phyloP scores from a whole-genome alignment of 352 stramenopile genomes.

The Blastocystis sp. region DNA sequence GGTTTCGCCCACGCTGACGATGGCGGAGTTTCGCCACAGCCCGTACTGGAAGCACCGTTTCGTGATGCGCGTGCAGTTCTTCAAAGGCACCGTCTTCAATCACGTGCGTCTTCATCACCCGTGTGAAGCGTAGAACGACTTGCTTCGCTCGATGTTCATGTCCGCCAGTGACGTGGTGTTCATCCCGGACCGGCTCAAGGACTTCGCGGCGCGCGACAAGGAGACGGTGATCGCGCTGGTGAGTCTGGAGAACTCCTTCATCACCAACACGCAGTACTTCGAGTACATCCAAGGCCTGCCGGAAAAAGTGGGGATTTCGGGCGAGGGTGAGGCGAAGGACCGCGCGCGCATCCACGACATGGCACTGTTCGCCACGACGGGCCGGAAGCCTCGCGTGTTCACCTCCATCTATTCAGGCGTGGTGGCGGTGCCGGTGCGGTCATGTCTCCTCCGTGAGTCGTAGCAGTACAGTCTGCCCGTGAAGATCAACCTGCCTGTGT shows the following conservation, averaged over 20 bases:
- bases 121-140: constrained; percentile 22
- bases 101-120: background rate
- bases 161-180: constrained; percentile 45
- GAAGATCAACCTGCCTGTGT: constrained; percentile 32
- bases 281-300: constrained; percentile 20
- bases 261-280: constrained; percentile 50
- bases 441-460: background rate
- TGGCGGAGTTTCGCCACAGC: constrained; percentile 29
- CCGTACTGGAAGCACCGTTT: constrained; percentile 64
- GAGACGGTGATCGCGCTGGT: constrained; percentile 53
- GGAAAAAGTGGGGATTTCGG: background rate
- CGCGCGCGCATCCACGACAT: constrained; percentile 34
- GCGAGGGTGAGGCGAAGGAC: background rate
- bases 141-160: constrained; percentile 58
- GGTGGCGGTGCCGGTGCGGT: constrained; percentile 10
- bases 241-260: constrained; percentile 41
- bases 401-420: constrained; percentile 44
- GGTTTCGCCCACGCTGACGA: constrained; percentile 28
- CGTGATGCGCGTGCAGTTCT: constrained; percentile 63
- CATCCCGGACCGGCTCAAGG: constrained; percentile 40
- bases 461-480: constrained; percentile 40
- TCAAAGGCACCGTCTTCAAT: constrained; percentile 57
- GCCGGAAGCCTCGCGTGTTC: constrained; percentile 22
- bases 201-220: constrained; percentile 28
- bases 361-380: background rate